These are phyloP conservation scores for Leptographium wingfieldii DNA, from an alignment of 2,329 filamentous ascomycete species.

Conservation along the genomic window DNA sequence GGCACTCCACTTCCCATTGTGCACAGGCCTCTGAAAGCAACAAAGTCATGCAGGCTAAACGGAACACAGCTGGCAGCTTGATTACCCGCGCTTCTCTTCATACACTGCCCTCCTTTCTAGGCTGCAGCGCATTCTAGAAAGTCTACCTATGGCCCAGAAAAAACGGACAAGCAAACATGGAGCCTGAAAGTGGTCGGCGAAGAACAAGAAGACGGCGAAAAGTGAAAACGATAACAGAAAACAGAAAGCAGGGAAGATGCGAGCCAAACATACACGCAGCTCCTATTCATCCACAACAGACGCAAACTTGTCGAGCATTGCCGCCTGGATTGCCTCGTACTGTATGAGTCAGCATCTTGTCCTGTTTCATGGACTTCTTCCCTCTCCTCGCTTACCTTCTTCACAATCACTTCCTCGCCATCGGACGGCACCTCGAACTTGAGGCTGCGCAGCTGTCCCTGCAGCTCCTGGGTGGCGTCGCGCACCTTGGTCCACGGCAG, in stretches of 20 bases:
- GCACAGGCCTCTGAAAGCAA: too few relatives aligned
- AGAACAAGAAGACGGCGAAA: too few relatives aligned
- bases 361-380: neutral
- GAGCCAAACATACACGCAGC: neutral
- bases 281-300: conserved; percentile 79
- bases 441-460: conserved; percentile 74
- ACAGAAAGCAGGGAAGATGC: too few relatives aligned
- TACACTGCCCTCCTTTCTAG: too few relatives aligned
- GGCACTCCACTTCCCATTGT: too few relatives aligned
- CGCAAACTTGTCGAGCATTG: conserved; percentile 95
- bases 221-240: too few relatives aligned
- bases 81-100: too few relatives aligned
- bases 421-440: conserved; percentile 93
- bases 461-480: conserved; percentile 78
- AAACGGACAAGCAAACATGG: neutral
- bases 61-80: too few relatives aligned
- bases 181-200: too few relatives aligned
- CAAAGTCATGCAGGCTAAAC: too few relatives aligned
- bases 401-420: conserved; percentile 64
- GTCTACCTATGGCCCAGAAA: neutral
- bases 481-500: conserved; percentile 87
- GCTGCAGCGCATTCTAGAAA: neutral
- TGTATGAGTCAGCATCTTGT: conserved; percentile 27
- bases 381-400: conserved; percentile 52
- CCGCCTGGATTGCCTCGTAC: conserved; percentile 86